Evolutionary conservation across 495 filamentous ascomycete genomes (phyloP), one percentile per base, ranked within the genome.

Genomic region (Immersiella caudata): DNA sequence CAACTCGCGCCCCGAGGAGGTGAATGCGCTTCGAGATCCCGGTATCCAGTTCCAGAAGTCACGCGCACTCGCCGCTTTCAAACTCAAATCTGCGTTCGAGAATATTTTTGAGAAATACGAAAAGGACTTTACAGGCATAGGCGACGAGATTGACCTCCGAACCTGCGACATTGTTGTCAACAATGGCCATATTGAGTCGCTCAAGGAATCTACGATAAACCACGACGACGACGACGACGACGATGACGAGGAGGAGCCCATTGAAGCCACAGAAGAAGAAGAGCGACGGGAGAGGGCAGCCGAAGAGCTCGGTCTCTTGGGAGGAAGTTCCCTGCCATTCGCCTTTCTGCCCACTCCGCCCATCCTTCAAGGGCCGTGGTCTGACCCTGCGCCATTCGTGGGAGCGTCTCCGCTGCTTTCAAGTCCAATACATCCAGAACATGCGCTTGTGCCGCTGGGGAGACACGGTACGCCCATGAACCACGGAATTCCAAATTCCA

Each of bases 71-170:
- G 90, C 91, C 65, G 86, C 88, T 36, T 75, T 79, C 54, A 87
- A 84, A 51, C 84, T 97, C 14, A 94, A 94, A 80, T 89, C 87
- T 12, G 85, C 87, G 1, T 96, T 95, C 70, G 93, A 97, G 72
- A 74, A 81, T 54, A 97, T 99, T 46, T 97, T 97, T 72, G 85
- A 87, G 29, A 97, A 95, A 76, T 99, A 97, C 75, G 87, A 83
- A 22, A 86, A 85, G 70, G 90, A 97, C 77, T 97, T 96, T 72
- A 86, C 86, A 4, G 91, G 88, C 27, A 81, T 93, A 29, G 93
- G 88, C 29, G 75, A 78, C 65, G 75, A 78, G 66, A 76, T 78
- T 26, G 68, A 75, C 49, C 68, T 78, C 46, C 59, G 68, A 14
- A 95, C 90, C 0, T 92, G 91, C 22, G 80, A 91, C 54, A 88